Evolutionary conservation across 306 rosid species (phyloP).

Genomic region (Potentilla sterilis): DNA sequence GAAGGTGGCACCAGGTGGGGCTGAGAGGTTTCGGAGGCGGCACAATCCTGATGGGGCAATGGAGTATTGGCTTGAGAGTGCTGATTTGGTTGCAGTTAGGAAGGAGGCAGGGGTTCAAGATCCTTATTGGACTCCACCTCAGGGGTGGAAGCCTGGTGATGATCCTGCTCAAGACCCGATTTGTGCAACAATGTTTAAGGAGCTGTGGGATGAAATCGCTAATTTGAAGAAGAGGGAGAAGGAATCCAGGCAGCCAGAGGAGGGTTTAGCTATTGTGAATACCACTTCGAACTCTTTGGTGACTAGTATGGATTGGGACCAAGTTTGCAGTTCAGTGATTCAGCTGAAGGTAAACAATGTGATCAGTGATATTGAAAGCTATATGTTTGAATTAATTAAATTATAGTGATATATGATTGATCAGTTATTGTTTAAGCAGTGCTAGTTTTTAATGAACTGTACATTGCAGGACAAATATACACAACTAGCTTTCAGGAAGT

Average conservation of each 20-base stretch:
- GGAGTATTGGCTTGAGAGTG: constrained; percentile 96
- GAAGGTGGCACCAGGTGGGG: constrained; percentile 79
- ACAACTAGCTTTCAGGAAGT: constrained; percentile 44
- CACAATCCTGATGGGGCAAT: constrained; percentile 90
- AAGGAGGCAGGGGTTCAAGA: constrained; percentile 79
- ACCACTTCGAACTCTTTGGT: constrained; percentile 36
- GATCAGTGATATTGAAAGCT: neutral
- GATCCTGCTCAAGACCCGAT: constrained; percentile 54
- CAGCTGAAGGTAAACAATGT: constrained; percentile 48
- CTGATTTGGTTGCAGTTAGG: constrained; percentile 63
- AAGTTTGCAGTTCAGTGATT: constrained; percentile 29
- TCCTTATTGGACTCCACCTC: constrained; percentile 89
- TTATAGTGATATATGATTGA: neutral
- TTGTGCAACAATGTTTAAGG: constrained; percentile 45
- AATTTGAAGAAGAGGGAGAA: constrained; percentile 52
- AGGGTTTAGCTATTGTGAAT: constrained; percentile 33
- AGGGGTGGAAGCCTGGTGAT: constrained; percentile 87
- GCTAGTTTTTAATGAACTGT: neutral
- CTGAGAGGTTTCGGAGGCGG: constrained; percentile 66
- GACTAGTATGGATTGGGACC: constrained; percentile 37
- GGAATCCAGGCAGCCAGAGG: constrained; percentile 43
- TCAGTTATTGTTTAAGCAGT: neutral
- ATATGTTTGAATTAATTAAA: neutral
- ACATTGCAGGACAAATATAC: constrained; percentile 46
- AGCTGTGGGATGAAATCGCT: constrained; percentile 56